Percentiles rank a stretch among this genome's conserved stretches.
These are phyloP conservation scores for Talaromyces sp. DNA, from an alignment of 2,329 filamentous ascomycete species.

Conservation along the genomic window DNA sequence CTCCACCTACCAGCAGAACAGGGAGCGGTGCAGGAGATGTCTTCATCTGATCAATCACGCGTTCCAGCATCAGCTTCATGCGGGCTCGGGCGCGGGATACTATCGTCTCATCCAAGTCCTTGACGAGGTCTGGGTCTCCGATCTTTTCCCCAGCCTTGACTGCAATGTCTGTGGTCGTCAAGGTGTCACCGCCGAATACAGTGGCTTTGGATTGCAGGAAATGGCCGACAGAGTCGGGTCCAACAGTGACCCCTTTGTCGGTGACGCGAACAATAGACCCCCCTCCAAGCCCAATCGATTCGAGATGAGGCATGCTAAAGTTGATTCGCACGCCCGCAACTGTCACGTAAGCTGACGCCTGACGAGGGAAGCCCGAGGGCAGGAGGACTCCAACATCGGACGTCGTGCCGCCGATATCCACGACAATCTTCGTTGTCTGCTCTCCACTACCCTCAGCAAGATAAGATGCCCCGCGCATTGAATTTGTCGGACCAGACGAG, in stretches of 20 bases:
- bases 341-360: constrained; percentile 54
- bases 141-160: constrained; percentile 17
- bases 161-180: constrained; percentile 51
- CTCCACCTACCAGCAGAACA: constrained; percentile 53
- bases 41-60: constrained; percentile 51
- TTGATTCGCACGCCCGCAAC: constrained; percentile 56
- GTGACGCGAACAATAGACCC: constrained; percentile 41
- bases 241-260: constrained; percentile 38
- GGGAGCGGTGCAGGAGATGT: constrained; percentile 47
- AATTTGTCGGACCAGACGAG: constrained; percentile 49
- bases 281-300: constrained; percentile 54
- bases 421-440: constrained; percentile 36
- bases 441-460: constrained; percentile 12
- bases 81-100: constrained; percentile 18
- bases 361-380: constrained; percentile 55
- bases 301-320: constrained; percentile 53
- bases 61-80: constrained; percentile 44
- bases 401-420: constrained; percentile 59
- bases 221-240: constrained; percentile 54
- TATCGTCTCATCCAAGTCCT: constrained; percentile 12
- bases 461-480: constrained; percentile 47
- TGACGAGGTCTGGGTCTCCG: constrained; percentile 17
- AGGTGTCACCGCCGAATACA: constrained; percentile 49
- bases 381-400: constrained; percentile 56
- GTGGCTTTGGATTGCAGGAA: constrained; percentile 44